Evolutionary conservation across 805 yeast species (phyloP), one percentile per base, ranked within the genome.

Genomic region (Yamadazyma endophytica): DNA sequence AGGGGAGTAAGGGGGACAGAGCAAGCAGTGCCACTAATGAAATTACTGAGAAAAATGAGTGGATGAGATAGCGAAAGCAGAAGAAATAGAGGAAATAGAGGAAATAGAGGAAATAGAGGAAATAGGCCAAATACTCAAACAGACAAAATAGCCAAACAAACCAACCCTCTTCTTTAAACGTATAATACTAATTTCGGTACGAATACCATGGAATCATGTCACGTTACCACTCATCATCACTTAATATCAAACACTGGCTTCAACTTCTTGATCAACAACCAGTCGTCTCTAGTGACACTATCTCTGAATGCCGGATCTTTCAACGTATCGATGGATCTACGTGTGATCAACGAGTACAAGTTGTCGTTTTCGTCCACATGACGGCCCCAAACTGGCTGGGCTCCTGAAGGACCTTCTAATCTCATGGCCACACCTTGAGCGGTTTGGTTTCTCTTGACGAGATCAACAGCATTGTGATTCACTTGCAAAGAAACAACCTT

Each of bases 371-470:
- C 99, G 59, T 88, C 96, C 47, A 92, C 94, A 56, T 92, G 99
- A 69, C 98, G 86, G 42, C 99, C 99, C 97, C 97, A 92, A 9
- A 86, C 80, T 33, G 98, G 97, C 65, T 88, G 96, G 43, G 85
- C 90, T 36, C 83, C 72, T 26, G 95, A 83, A 44, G 95, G 89
- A 49, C 86, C 82, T 35, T 92, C 98, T 52, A 92, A 73, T 70
- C 98, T 80, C 83, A 92, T 85, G 41, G 99, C 98, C 42, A 90
- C 97, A 76, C 99, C 99, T 17, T 96, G 97, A 47, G 83, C 76
- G 9, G 97, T 86, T 63, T 85, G 95, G 27, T 97, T 96, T 73
- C 86, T 92, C 68, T 87, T 84, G 28, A 89, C 95, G 18, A 68
- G 60, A 35, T 76, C 84, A 17, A 69, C 72, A 21, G 96, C 65